Evolutionary conservation across 176 grass and related monocot genomes (phyloP), one percentile per base, ranked within the genome.

Genomic region (Oryza nivara): DNA sequence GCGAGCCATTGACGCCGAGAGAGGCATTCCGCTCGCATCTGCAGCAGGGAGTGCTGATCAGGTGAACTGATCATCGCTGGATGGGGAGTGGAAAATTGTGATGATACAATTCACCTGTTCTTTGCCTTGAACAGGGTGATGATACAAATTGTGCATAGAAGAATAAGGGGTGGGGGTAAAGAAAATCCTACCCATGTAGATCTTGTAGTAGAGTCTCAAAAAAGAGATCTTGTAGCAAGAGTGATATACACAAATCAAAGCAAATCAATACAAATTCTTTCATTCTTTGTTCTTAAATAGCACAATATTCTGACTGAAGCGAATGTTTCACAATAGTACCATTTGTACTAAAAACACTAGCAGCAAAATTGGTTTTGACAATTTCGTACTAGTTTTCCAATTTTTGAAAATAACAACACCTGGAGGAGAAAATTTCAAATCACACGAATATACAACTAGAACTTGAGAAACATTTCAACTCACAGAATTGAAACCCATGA

Each of bases 1-100:
- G 54, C 14, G 85, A 88, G 6, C 80, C 81, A 52, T 28, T 80
- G 46, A 81, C 89, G 30, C 44, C 89, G 14, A 84, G 85, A 68
- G 85, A 91, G 22, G 81, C 89, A 47, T 84, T 91, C 67, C 76
- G 72, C 25, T 46, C 89, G 19, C 89, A 80, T 14, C 89, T 91
- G 70, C 86, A 72, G 7, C 73, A 48, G 3, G 67, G 74, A 2
- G 43, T 80, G 19, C 70, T 75, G 0, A 85, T 84, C 17, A 70
- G 88, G 6, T 87, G 56, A 91, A 88, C 16, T 17, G 72, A 69
- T 61, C 35, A 12, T 74, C 45, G 7, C 6, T 19, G 0, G n/a
- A 22, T 34, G 81, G 36, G 9, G 36, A 20, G 16, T 11, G 81
- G 3, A 60, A 0, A 65, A 10, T 38, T 75, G 28, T 65, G 34